Evolutionary conservation across 805 yeast species (phyloP), one percentile per base, ranked within the genome.

Genomic region (Yamadazyma laniorum): DNA sequence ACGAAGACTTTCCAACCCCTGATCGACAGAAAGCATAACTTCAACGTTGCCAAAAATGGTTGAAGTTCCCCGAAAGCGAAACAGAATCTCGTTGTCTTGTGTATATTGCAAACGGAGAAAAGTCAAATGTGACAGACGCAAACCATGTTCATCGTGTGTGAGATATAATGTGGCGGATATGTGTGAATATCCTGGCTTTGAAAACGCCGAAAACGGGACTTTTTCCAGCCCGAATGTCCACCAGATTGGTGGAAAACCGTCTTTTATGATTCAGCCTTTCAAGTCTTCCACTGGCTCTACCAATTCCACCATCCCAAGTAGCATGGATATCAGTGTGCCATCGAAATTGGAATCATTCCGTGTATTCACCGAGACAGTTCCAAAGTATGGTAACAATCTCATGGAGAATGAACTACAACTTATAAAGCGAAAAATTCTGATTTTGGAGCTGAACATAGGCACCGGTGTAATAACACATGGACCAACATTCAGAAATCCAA

Each of bases 71-170:
- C 45, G 45, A 32, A 53, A 56, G 39, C 52, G 73, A 29, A 58
- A 63, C 29, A 53, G 74, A 23, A 65, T 65, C 4, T 72, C 74
- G 5, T 50, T 67, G n/a, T 56, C 70, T 14, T 68, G 74, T 41
- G 52, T 61, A 29, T 60, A 61, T 35, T 68, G 74, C 48, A 65
- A 66, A 42, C 59, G 56, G 34, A 43, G 74, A 6, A 68, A 68
- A 48, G 73, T 68, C 44, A 65, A 62, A 42, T 68, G 74, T 51
- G 72, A 68, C 45, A 63, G 66, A 37, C 63, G 47, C 12, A 50
- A 55, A 32, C 74, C 74, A 2, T 68, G 74, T 45, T 54, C 65
- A 4, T 70, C 70, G 5, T 68, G 74, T 47, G 58, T 63, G 13
- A 58, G 56, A 39, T 63, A 67, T 44, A 61, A 64, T 16, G 72